Percentiles rank a stretch among this genome's conserved stretches.
phyloP scores from a whole-genome alignment of 345 rosid species.

The Salix udensis region DNA sequence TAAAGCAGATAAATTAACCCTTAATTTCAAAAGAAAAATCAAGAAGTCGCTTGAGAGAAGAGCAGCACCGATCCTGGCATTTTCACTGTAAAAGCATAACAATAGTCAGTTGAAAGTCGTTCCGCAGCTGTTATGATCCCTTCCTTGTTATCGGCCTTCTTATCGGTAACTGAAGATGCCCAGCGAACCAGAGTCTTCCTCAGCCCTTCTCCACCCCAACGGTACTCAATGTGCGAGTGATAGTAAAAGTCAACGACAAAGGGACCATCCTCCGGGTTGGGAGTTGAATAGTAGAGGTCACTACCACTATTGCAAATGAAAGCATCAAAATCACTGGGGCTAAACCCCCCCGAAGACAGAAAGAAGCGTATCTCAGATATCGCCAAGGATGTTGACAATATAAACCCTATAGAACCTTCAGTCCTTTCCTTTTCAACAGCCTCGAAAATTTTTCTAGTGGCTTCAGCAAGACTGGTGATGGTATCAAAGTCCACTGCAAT shows the following conservation, averaged over 20 bases:
- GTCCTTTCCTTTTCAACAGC: constrained; percentile 76
- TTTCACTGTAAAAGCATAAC: constrained; percentile 69
- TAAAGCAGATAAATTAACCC: constrained; percentile 1
- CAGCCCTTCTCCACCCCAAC: constrained; percentile 99
- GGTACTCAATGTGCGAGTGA: constrained; percentile 90
- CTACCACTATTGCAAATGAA: constrained; percentile 94
- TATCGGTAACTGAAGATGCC: constrained; percentile 58
- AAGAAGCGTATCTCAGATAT: constrained; percentile 77
- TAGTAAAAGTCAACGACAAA: constrained; percentile 85
- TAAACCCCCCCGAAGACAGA: constrained; percentile 62
- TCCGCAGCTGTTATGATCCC: constrained; percentile 65
- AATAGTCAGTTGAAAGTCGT: constrained; percentile 81
- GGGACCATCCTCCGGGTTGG: constrained; percentile 58
- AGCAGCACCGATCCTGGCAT: constrained; percentile 55
- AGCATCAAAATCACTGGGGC: constrained; percentile 84
- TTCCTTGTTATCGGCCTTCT: constrained; percentile 46
- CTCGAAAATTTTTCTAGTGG: constrained; percentile 59
- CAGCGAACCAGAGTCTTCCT: constrained; percentile 93
- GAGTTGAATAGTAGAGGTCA: constrained; percentile 80
- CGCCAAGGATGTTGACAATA: constrained; percentile 79
- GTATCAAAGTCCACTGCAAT: constrained; percentile 78
- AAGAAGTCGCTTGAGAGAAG: neutral
- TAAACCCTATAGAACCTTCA: constrained; percentile 78
- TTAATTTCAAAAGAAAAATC: neutral
- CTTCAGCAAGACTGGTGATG: constrained; percentile 42